phyloP scores from a whole-genome alignment of 2,329 filamentous ascomycete genomes.

The Ilyonectria mors-panacis region DNA sequence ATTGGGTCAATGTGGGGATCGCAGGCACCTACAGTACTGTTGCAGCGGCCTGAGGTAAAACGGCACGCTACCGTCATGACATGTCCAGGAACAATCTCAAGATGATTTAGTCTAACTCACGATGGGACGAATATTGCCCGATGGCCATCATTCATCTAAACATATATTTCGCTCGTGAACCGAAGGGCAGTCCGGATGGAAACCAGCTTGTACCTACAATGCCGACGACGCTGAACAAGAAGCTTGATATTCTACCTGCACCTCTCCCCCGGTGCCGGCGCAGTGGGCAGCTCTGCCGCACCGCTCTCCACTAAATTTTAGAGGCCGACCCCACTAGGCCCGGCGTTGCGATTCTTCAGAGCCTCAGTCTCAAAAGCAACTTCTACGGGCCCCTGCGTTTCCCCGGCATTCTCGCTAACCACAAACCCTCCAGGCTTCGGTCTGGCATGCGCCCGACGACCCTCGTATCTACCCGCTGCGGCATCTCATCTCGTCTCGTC shows the following conservation, averaged over 20 bases:
- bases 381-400: constrained; percentile 12
- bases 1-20: constrained; percentile 41
- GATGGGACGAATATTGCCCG: too few species aligned
- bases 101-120: too few species aligned
- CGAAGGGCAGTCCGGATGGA: too few species aligned
- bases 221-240: constrained; percentile 38
- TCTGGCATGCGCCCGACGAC: constrained; percentile 12
- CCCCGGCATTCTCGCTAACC: constrained; percentile 6
- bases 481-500: background rate
- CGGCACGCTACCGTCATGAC: background rate
- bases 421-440: constrained; percentile 6
- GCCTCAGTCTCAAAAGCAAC: constrained; percentile 24
- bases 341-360: constrained; percentile 16
- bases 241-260: constrained; percentile 4
- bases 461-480: background rate
- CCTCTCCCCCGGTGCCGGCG: background rate
- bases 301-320: constrained; percentile 40
- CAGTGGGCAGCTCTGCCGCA: background rate
- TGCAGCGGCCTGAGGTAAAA: background rate
- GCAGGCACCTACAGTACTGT: background rate
- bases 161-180: too few species aligned
- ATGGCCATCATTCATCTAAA: too few species aligned
- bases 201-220: constrained; percentile 21
- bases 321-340: constrained; percentile 40
- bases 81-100: background rate